phyloP scores from a whole-genome alignment of 768 basidiomycete species.

The Sistotremastrum suecicum region DNA sequence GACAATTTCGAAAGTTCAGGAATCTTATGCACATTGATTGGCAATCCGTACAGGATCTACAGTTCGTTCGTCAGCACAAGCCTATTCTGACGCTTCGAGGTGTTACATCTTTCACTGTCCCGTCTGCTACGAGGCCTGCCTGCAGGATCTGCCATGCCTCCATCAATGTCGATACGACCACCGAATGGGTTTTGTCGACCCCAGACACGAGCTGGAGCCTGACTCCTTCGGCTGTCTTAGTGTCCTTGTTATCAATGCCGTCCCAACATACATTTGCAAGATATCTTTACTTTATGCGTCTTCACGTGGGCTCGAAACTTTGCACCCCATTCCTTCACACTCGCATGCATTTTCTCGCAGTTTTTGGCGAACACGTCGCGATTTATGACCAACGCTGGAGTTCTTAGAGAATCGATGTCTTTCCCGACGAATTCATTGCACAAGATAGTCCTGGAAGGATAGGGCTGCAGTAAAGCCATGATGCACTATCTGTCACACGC shows the following conservation, averaged over 20 bases:
- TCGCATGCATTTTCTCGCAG: constrained; percentile 57
- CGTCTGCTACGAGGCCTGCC: constrained; percentile 54
- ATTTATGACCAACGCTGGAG: constrained; percentile 71
- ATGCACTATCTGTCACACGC: no score
- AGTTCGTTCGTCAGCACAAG: neutral
- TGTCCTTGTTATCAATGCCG: neutral
- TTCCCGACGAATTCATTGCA: constrained; percentile 43
- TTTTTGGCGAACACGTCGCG: constrained; percentile 57
- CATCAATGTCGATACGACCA: constrained; percentile 71
- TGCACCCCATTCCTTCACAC: constrained; percentile 51
- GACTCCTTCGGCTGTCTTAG: constrained; percentile 56
- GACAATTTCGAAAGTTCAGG: constrained; percentile 50
- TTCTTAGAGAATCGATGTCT: constrained; percentile 42
- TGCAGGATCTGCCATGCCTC: constrained; percentile 67
- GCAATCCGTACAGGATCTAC: constrained; percentile 74
- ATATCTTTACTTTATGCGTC: constrained; percentile 53
- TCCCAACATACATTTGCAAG: neutral
- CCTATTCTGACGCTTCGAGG: neutral
- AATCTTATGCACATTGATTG: constrained; percentile 55
- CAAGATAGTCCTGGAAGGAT: constrained; percentile 14
- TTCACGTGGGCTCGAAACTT: constrained; percentile 75
- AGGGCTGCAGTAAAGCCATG: neutral
- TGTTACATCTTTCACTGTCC: constrained; percentile 65
- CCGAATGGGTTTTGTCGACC: constrained; percentile 38
- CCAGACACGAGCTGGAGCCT: constrained; percentile 48